phyloP scores from a whole-genome alignment of 2,329 filamentous ascomycete genomes.

The Cladosporium sp. region DNA sequence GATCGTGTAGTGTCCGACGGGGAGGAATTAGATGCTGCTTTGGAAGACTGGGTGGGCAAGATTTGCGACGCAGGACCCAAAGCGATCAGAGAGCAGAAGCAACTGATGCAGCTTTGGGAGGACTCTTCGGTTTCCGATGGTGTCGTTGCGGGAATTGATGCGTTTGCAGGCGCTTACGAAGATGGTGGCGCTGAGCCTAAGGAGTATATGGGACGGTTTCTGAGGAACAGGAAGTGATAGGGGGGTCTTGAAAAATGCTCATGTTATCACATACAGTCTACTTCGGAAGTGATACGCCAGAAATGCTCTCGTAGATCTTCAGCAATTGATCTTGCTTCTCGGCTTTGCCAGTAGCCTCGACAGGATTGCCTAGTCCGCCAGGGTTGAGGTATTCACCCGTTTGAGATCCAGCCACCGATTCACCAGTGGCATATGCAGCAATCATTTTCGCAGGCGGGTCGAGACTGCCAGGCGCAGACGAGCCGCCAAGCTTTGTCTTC shows the following conservation, averaged over 20 bases:
- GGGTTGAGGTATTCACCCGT: conserved; percentile 38
- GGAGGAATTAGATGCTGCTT: conserved; percentile 27
- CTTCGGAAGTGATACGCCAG: conserved; percentile 31
- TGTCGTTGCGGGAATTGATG: conserved; percentile 23
- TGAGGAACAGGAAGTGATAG: conserved; percentile 13
- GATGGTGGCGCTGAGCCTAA: conserved; percentile 25
- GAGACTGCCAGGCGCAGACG: conserved; percentile 44
- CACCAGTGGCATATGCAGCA: conserved; percentile 45
- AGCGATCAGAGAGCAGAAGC: conserved; percentile 34
- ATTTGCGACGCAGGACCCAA: conserved; percentile 30
- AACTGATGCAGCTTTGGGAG: conserved; percentile 26
- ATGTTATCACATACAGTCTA: neutral
- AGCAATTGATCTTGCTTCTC: conserved; percentile 44
- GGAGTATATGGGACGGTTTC: conserved; percentile 22
- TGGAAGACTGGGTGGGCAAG: conserved; percentile 30
- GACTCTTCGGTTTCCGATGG: conserved; percentile 20
- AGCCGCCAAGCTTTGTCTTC: conserved; percentile 42
- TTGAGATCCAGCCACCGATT: conserved; percentile 33
- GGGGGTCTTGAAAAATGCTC: neutral
- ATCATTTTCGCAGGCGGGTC: conserved; percentile 47
- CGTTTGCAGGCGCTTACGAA: conserved; percentile 22
- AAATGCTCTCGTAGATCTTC: conserved; percentile 34
- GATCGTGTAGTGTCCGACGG: conserved; percentile 31
- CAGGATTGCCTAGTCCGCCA: conserved; percentile 21
- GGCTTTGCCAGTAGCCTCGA: conserved; percentile 35